Conservation (phyloP, 257 asterid genomes). For the Solanum gracilifrons region DNA sequence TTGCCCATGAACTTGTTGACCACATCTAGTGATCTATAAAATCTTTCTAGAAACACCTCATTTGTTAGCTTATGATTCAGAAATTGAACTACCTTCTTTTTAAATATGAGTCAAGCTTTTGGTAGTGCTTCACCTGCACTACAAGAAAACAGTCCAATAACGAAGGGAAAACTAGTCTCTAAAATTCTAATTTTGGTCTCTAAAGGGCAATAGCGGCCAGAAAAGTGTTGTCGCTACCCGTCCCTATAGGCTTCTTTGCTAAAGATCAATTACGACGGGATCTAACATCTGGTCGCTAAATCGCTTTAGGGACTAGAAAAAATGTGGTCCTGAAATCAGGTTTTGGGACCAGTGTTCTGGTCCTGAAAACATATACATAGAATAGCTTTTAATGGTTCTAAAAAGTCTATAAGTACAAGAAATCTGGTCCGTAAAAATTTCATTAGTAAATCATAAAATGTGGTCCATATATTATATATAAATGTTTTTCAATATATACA, state of each 20-base stretch:
- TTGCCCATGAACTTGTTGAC: no score
- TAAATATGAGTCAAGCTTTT: no score
- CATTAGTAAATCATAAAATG: no score
- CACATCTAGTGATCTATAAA: no score
- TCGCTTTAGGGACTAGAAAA: no score
- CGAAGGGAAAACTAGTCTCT: neutral
- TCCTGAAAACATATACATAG: neutral
- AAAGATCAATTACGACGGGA: neutral
- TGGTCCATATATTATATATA: neutral
- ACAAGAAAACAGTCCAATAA: neutral
- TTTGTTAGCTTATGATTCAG: no score
- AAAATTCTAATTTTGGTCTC: neutral
- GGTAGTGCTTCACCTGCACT: neutral
- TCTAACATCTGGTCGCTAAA: no score
- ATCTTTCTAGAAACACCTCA: no score
- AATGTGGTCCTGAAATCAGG: neutral
- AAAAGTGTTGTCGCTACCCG: neutral
- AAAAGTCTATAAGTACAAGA: neutral
- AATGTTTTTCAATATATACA: no score
- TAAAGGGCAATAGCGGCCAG: neutral
- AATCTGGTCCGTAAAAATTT: neutral
- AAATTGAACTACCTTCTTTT: no score
- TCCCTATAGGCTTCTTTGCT: neutral
- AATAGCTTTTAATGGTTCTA: no score
- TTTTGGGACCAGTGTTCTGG: neutral